Percentiles rank a stretch among this genome's conserved stretches.
Evolutionary conservation across 192 early-diverging fungal genomes (phyloP).

Genomic region (Rhizophagus clarus): DNA sequence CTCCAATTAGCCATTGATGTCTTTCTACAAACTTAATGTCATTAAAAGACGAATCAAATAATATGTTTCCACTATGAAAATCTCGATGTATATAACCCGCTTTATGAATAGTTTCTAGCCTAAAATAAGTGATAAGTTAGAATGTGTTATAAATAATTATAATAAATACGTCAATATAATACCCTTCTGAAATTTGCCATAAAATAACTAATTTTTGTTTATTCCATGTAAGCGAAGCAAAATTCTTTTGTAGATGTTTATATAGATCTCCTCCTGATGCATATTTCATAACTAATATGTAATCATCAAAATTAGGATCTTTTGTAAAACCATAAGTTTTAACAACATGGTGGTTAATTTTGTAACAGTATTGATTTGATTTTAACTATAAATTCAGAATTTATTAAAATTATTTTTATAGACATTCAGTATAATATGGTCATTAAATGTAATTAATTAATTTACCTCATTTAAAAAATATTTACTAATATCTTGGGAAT

Average conservation of each 20-base stretch:
- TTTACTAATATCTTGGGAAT: not conserved
- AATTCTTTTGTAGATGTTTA: not conserved
- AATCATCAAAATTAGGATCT: not conserved
- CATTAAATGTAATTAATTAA: too few species aligned
- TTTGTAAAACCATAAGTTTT: too few species aligned
- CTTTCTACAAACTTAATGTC: too few species aligned
- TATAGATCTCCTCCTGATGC: not conserved
- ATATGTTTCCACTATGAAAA: conserved; percentile 18
- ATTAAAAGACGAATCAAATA: too few species aligned
- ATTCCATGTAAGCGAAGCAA: not conserved
- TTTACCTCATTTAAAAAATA: conserved; percentile 13
- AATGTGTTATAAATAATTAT: too few species aligned
- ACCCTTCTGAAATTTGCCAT: not conserved
- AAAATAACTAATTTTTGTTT: not conserved
- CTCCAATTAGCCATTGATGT: too few species aligned
- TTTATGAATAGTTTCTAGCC: not conserved
- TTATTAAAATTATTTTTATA: not conserved
- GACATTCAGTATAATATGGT: too few species aligned
- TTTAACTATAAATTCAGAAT: not conserved
- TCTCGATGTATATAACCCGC: not conserved
- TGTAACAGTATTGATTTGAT: too few species aligned
- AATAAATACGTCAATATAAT: not conserved
- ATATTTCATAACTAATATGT: not conserved
- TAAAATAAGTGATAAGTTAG: too few species aligned
- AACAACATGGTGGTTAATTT: too few species aligned